Base-by-base conservation (phyloP, 2,329 filamentous ascomycete genomes). In the Aspergillus aculeatus region DNA sequence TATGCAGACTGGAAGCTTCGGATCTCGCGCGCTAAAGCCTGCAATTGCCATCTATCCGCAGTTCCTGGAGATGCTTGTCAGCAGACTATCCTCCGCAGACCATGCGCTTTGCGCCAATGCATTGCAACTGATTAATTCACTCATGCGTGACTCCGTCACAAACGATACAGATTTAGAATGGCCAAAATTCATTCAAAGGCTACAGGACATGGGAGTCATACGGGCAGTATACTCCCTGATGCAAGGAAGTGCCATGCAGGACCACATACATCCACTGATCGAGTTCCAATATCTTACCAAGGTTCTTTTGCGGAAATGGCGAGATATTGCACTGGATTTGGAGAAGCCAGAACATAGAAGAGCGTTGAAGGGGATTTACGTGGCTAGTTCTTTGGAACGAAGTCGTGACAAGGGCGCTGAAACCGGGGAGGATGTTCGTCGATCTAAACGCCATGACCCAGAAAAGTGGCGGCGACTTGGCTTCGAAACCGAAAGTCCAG, bases 31-130 rank as follows among this genome's bases (percentile, higher is more conserved):
- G 19, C 81, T 99, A 65, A 96, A 95, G 75, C 95, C 95, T 4
- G 92, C 92, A 56, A 89, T 99, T 61, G 91, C 92, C 38, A 86
- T 93, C 21, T 91, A 97, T 74, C 92, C 94, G 24, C 90, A 96
- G 66, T 99, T 99, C 76, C 89, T 98, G 65, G 93, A 96, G 73
- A 91, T 96, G 75, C 89, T 98, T 56, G 92, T 99, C 64, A 90
- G 89, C 71, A 90, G 96, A 74, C 83, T 99, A 60, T 92, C 93
- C 61, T 96, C 92, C 19, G 94, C 93, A 50, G 95, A 99, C 74
- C 95, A 99, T 78, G 91, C 93, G 3, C 84, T 99, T 31, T 98
- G 95, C 78, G 94, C 92, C 64, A 98, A 97, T 78, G 91, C 95
- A 1, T 83, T 99, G 56, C 95, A 96, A 82, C 82, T 99, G 59